A percentile compares a stretch with the other conserved stretches of the same genome.
Conservation (phyloP, 1,284 basidiomycete species). For the Leccinum cinnamomeum region DNA sequence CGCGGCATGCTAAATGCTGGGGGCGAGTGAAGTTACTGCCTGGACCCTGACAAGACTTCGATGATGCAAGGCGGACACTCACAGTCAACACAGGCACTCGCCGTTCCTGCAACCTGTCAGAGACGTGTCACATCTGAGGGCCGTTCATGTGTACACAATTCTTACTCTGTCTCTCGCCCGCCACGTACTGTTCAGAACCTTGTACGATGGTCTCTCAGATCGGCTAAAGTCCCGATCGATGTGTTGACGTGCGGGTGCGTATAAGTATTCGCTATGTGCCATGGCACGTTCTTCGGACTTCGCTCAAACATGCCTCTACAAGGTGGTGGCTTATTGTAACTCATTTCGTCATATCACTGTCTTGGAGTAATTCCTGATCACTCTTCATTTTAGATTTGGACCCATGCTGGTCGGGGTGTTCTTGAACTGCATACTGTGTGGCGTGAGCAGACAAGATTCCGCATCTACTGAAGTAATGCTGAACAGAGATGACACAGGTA, state of each 20-base stretch:
- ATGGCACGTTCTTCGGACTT: neutral
- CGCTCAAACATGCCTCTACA: constrained; percentile 5
- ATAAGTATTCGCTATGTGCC: constrained; percentile 2
- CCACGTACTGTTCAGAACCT: neutral
- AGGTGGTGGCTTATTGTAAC: constrained; percentile 1
- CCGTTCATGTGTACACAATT: neutral
- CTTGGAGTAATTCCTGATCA: neutral
- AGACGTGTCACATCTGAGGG: neutral
- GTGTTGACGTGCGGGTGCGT: neutral
- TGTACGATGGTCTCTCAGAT: neutral
- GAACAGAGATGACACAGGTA: constrained; percentile 8
- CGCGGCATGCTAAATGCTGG: neutral
- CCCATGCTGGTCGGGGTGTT: constrained; percentile 48
- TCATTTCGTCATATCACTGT: neutral
- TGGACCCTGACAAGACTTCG: too few species aligned
- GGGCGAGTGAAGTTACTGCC: too few species aligned
- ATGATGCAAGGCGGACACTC: too few species aligned
- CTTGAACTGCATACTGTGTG: constrained; percentile 48
- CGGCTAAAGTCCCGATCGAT: neutral
- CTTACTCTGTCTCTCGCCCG: neutral
- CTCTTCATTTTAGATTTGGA: constrained; percentile 36
- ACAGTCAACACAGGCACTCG: neutral
- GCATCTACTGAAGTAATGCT: neutral
- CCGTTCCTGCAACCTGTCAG: neutral
- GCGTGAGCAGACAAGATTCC: constrained; percentile 33